phyloP scores from a whole-genome alignment of 2,329 filamentous ascomycete species.

The Cryphonectria naterciae region DNA sequence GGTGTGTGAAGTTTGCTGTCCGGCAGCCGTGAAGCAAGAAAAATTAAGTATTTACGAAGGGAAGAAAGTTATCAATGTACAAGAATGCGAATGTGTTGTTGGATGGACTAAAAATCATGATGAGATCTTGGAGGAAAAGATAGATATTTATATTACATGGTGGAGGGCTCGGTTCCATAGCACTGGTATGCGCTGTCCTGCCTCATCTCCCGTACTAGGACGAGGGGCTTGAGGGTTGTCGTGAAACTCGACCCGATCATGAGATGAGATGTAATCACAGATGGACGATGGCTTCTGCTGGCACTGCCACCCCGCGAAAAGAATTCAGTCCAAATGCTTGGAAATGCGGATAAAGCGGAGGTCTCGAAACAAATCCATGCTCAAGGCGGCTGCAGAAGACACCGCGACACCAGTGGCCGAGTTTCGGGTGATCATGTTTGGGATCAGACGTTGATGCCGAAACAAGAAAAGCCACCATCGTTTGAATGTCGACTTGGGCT shows the following conservation, averaged over 20 bases:
- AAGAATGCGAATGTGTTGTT: neutral
- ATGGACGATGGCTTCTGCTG: neutral
- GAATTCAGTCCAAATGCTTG: neutral
- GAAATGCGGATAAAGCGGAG: neutral
- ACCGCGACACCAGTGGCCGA: neutral
- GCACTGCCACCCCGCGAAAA: neutral
- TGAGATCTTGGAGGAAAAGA: neutral
- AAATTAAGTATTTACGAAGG: neutral
- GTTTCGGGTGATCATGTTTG: constrained; percentile 1
- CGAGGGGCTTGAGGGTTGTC: neutral
- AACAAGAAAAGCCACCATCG: neutral
- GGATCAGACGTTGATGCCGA: neutral
- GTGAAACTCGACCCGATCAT: neutral
- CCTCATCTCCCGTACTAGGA: neutral
- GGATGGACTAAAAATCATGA: neutral
- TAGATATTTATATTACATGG: neutral
- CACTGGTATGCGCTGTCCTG: neutral
- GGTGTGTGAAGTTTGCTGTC: neutral
- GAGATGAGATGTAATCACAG: neutral
- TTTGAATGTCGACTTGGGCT: neutral
- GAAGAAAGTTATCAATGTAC: neutral
- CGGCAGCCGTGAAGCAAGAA: constrained; percentile 6
- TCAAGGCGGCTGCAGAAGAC: neutral
- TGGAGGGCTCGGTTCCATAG: neutral
- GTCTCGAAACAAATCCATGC: neutral